Conservation (phyloP, 257 asterid species). For the Lavandula angustifolia region DNA sequence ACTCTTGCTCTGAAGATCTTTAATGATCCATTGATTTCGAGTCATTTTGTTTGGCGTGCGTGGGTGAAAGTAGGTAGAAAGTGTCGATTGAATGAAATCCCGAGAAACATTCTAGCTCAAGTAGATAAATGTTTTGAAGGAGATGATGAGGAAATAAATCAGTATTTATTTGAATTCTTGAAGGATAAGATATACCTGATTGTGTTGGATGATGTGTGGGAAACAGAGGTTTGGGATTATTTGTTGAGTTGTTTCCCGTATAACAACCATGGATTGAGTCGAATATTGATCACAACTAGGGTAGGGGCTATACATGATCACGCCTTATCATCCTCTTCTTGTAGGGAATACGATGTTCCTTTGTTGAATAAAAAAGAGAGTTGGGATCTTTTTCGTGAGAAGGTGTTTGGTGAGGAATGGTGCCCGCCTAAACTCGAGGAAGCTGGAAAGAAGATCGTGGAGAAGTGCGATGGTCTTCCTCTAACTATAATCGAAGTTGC, state of each 20-base stretch:
- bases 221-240: conserved; percentile 1
- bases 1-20: conserved; percentile 1
- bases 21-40: neutral
- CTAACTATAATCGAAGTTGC: conserved; percentile 32
- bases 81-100: neutral
- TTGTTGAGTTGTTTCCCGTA: neutral
- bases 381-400: conserved; percentile 23
- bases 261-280: conserved; percentile 23
- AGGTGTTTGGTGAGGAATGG: conserved; percentile 20
- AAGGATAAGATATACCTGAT: conserved; percentile 11
- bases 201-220: conserved; percentile 22
- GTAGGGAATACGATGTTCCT: neutral
- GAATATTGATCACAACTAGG: conserved; percentile 44
- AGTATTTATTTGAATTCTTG: neutral
- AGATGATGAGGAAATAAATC: neutral
- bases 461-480: conserved; percentile 34
- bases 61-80: conserved; percentile 12
- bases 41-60: conserved; percentile 6
- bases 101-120: conserved; percentile 4
- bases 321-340: neutral
- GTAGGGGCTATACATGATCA: neutral
- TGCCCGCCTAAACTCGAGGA: conserved; percentile 26
- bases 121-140: neutral
- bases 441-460: conserved; percentile 22
- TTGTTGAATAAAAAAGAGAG: conserved; percentile 23